Conservation (phyloP, 1,284 basidiomycete genomes). For the Sanghuangporus weigelae region DNA sequence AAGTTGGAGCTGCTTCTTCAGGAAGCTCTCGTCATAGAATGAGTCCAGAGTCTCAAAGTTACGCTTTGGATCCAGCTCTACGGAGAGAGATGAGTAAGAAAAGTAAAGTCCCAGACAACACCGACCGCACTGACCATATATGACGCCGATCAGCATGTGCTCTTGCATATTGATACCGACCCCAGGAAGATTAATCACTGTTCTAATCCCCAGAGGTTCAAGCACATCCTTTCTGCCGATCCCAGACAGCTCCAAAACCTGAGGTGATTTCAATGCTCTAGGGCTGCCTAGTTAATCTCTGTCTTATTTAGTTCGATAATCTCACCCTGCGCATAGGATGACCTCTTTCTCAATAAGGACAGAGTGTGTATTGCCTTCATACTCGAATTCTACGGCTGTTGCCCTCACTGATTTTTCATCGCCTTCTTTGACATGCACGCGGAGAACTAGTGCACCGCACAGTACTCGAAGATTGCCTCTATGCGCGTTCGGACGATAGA, state of each 20-base stretch:
- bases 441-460: slow-evolving; percentile 16
- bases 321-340: slow-evolving; percentile 31
- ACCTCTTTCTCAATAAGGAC: slow-evolving; percentile 32
- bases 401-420: slow-evolving; percentile 22
- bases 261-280: slow-evolving; percentile 27
- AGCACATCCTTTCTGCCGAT: slow-evolving; percentile 32
- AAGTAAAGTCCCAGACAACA: background rate
- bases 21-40: slow-evolving; percentile 15
- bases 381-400: slow-evolving; percentile 31
- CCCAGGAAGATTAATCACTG: slow-evolving; percentile 30
- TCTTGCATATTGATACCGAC: slow-evolving; percentile 34
- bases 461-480: slow-evolving; percentile 23
- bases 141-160: slow-evolving; percentile 21
- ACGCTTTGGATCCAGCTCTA: slow-evolving; percentile 6
- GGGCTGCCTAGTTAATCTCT: background rate
- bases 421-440: slow-evolving; percentile 11
- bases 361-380: slow-evolving; percentile 22
- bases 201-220: slow-evolving; percentile 26
- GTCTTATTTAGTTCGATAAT: background rate
- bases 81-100: background rate
- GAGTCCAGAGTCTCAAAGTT: slow-evolving; percentile 19
- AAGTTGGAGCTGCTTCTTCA: slow-evolving; percentile 19
- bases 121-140: slow-evolving; percentile 20
- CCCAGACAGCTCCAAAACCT: slow-evolving; percentile 36
- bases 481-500: slow-evolving; percentile 19